Conservation (phyloP, 768 basidiomycete genomes). For the Pleurotus pulmonarius region DNA sequence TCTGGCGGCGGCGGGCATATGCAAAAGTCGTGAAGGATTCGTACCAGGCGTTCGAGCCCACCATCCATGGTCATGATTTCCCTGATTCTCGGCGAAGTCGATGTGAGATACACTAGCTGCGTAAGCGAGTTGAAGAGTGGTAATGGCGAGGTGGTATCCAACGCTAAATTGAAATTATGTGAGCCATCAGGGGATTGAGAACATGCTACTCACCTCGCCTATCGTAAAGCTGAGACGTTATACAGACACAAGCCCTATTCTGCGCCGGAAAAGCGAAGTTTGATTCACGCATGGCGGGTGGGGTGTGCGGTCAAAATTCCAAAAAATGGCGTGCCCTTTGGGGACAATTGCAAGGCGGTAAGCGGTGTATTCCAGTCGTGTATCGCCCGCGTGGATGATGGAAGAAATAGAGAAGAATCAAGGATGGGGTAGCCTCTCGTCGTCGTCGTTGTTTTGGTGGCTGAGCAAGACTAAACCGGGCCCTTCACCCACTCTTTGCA, state of each 20-base stretch:
- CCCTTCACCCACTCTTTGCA: conserved; percentile 4
- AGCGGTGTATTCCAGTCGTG: not conserved
- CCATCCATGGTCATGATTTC: conserved; percentile 99
- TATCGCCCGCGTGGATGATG: not conserved
- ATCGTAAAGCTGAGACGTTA: conserved; percentile 93
- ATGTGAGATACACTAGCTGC: conserved; percentile 94
- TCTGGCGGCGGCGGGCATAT: conserved; percentile 79
- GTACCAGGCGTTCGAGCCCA: conserved; percentile 91
- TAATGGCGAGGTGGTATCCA: conserved; percentile 53
- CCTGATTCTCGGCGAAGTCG: conserved; percentile 94
- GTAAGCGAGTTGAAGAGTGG: conserved; percentile 92
- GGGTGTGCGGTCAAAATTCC: not conserved
- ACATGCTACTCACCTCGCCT: conserved; percentile 66
- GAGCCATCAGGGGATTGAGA: conserved; percentile 11
- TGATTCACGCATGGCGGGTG: conserved; percentile 75
- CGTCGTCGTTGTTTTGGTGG: conserved; percentile 5
- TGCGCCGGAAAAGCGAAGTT: conserved; percentile 94
- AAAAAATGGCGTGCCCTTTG: not conserved
- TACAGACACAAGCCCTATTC: conserved; percentile 93
- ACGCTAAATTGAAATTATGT: conserved; percentile 24
- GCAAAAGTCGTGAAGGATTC: conserved; percentile 88
- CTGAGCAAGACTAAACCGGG: conserved; percentile 2
- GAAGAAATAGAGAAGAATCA: not conserved
- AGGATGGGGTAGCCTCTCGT: conserved; percentile 3
- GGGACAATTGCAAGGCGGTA: not conserved